Base-by-base conservation (phyloP, 1,139 yeast genomes). In the Magnusiomyces paraingens region DNA sequence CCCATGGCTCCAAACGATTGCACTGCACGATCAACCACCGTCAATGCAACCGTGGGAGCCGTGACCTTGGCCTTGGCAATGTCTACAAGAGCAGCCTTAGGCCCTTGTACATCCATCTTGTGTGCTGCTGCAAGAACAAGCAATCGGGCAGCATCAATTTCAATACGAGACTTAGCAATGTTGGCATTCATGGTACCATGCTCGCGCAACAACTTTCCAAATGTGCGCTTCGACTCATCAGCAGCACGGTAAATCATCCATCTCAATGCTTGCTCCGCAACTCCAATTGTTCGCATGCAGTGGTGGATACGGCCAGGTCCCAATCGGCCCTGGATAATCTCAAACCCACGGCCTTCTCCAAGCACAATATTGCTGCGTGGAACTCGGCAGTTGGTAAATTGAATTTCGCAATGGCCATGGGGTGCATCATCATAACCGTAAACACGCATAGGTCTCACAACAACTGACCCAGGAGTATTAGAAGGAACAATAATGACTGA, bases 231-330 rank as follows among this genome's bases (percentile, higher is more conserved):
- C 58, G 73, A 69, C 6, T 67, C 66, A 50, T 62, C 64, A 56
- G 77, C 75, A 41, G 86, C 86, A 59, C 89, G 74, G 59, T 75
- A 73, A 46, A 79, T 74, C 58, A 81, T 77, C 59, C 75, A 73
- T 58, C 73, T 65, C 57, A 83, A 72, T 2, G 85, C 83, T 63
- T 75, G 80, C 62, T 82, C 86, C 18, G 85, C 89, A 49, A 76
- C 79, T 3, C 89, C 89, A 61, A 84, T 73, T 41, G 81, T 70
- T 64, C 88, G 73, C 88, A 84, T 83, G 69, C 88, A 83, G 66
- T 84, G 89, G 69, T 83, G 89, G 61, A 84, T 81, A 64, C 88
- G 74, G 22, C 89, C 89, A 0, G 89, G 87, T 1, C 88, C 88
- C 53, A 84, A 73, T 56, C 89, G 75, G 38, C 86, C 82, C 68